Conservation (phyloP, 2,329 filamentous ascomycete species). For the Alternaria postmessia region DNA sequence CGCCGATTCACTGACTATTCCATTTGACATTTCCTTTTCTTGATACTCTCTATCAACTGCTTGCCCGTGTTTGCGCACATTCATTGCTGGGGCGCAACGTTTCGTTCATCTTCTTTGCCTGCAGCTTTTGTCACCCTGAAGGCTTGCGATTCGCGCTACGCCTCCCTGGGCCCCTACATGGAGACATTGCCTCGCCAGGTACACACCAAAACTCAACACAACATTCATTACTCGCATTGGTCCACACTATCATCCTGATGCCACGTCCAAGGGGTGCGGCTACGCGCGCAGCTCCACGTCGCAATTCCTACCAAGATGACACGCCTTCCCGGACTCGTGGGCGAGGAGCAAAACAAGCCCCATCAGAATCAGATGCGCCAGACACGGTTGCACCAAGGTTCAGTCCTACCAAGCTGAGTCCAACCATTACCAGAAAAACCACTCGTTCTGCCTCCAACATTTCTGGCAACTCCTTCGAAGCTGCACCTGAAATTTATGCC, state of each 20-base stretch:
- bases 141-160: constrained; percentile 46
- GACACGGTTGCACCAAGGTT: constrained; percentile 36
- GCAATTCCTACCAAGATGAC: constrained; percentile 44
- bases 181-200: constrained; percentile 28
- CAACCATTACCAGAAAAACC: constrained; percentile 41
- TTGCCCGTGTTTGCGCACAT: constrained; percentile 21
- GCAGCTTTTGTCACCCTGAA: constrained; percentile 42
- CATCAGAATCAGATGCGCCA: constrained; percentile 37
- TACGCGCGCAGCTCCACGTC: constrained; percentile 40
- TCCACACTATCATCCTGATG: constrained; percentile 27
- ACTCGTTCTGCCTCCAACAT: constrained; percentile 49
- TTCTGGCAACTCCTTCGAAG: constrained; percentile 43
- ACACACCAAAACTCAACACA: constrained; percentile 18
- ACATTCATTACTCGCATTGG: constrained; percentile 12
- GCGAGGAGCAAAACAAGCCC: constrained; percentile 42
- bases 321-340: constrained; percentile 44
- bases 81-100: constrained; percentile 24
- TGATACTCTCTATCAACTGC: constrained; percentile 19
- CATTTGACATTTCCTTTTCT: constrained; percentile 29
- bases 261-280: constrained; percentile 35
- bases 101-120: constrained; percentile 34
- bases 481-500: constrained; percentile 40
- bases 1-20: constrained; percentile 30
- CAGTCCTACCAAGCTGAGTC: constrained; percentile 37
- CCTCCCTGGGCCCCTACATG: constrained; percentile 41